Evolutionary conservation across 1,139 yeast genomes (phyloP).

Genomic region (Pichia sp.): DNA sequence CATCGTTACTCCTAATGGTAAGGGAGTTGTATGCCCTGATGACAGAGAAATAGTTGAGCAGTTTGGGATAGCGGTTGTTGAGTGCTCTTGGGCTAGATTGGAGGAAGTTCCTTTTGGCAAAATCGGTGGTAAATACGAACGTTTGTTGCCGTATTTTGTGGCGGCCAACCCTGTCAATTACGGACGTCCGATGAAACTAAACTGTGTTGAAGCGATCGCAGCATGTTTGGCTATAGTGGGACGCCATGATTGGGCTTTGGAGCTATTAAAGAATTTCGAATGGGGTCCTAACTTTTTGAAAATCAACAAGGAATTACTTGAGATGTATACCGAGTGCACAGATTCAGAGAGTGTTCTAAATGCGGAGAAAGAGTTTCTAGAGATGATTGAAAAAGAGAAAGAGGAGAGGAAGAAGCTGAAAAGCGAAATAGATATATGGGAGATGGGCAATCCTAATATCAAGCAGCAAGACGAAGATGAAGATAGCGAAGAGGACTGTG

Average conservation of each 20-base stretch:
- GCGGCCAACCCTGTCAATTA: conserved; percentile 98
- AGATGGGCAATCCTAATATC: conserved; percentile 72
- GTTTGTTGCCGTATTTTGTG: conserved; percentile 83
- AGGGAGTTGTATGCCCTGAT: conserved; percentile 83
- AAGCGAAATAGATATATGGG: conserved; percentile 63
- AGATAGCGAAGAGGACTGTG: conserved; percentile 11
- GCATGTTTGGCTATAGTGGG: conserved; percentile 97
- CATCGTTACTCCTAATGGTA: conserved; percentile 92
- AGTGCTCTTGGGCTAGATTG: conserved; percentile 96
- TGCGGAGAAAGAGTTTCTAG: conserved; percentile 78
- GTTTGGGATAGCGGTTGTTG: conserved; percentile 92
- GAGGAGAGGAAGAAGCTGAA: conserved; percentile 55
- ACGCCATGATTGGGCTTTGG: conserved; percentile 81
- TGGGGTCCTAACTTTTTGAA: conserved; percentile 90
- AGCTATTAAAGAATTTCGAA: conserved; percentile 70
- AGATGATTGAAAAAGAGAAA: conserved; percentile 61
- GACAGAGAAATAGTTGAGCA: conserved; percentile 75
- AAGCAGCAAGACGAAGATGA: conserved; percentile 31
- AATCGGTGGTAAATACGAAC: conserved; percentile 87
- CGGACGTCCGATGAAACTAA: conserved; percentile 93
- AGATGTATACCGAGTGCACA: conserved; percentile 70
- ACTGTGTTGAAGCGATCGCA: conserved; percentile 96
- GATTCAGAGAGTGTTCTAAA: conserved; percentile 68
- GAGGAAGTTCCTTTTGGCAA: conserved; percentile 92
- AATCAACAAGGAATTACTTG: conserved; percentile 73